Base-by-base conservation (phyloP, 257 asterid species). In the Pogostemon cablin region DNA sequence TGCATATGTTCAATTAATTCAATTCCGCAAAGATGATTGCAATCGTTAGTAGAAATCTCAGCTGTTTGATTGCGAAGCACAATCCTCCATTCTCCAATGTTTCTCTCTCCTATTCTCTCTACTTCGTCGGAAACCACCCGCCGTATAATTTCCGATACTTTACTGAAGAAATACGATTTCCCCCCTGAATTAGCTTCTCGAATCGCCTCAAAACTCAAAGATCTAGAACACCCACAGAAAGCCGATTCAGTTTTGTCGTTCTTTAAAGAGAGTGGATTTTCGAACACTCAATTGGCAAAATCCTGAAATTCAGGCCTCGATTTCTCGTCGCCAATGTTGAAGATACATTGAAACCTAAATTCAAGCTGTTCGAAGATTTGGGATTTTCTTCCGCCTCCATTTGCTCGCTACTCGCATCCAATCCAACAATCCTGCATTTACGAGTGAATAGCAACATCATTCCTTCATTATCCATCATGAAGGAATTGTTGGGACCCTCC, bases 211-310 rank as follows among this genome's bases (percentile, higher is more conserved):
- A 7, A 64, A 0, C 6, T 2, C 1, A 6, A 6, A 52, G 17
- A 12, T 3, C 10, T 15, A 20, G 4, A 63, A 49, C 25, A 63
- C 20, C 8, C 46, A 65, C 59, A 65, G 11, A 65, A 7, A 11
- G 70, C 4, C 42, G 59, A 65, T 32, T 48, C 71, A 3, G 56
- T 48, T 32, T 35, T 65, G 34, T 35, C 59, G 3, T 65, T 65
- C 59, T 3, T 34, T 10, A 47, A 35, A 3, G 12, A 39, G 1
- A 48, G 8, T 2, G 71, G 59, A 5, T 65, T 65, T 48, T 65
- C 71, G 9, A 65, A n/a, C 2, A 2, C 47, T 2, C 46, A 65
- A 4, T 7, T 65, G 37, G 59, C 9, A 48, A n/a, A 35, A 35
- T 35, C 71, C 9, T 63, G 54, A 9, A 8, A 20, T 15, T 35